Evolutionary conservation across 192 early-diverging fungal species (phyloP).

Genomic region (Gonapodya prolifera): DNA sequence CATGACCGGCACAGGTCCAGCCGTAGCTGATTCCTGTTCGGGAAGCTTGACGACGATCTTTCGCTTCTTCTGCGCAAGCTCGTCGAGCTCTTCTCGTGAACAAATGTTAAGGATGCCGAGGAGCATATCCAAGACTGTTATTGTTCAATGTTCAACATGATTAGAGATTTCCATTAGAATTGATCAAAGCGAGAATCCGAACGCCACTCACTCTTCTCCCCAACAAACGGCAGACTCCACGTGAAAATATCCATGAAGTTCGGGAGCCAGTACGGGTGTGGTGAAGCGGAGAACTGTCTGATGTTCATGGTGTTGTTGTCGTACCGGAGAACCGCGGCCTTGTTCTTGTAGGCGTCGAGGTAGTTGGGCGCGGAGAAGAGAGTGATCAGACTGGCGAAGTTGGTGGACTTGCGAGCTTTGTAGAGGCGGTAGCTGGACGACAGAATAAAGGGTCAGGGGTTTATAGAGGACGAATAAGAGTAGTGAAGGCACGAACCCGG

Average conservation of each 20-base stretch:
- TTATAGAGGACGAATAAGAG: background rate
- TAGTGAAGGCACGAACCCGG: constrained; percentile 12
- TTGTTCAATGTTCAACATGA: no score
- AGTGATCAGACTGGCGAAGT: constrained; percentile 19
- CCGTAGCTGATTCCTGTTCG: background rate
- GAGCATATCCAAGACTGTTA: constrained; percentile 95
- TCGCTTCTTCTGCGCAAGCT: constrained; percentile 9
- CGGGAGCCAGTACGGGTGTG: constrained; percentile 96
- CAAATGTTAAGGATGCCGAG: constrained; percentile 89
- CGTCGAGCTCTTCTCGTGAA: constrained; percentile 85
- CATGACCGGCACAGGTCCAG: background rate
- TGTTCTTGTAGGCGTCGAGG: constrained; percentile 14
- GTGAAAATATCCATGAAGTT: constrained; percentile 99
- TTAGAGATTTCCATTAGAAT: no score
- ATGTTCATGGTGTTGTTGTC: constrained; percentile 99
- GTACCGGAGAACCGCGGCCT: constrained; percentile 88
- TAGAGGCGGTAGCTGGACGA: constrained; percentile 15
- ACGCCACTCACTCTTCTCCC: constrained; percentile 86
- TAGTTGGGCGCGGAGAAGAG: constrained; percentile 29
- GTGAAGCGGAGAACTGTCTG: constrained; percentile 69
- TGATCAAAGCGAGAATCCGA: background rate
- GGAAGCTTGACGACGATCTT: constrained; percentile 2
- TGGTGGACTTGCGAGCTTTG: constrained; percentile 13
- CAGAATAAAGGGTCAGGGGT: background rate
- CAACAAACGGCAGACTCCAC: constrained; percentile 95